phyloP scores from a whole-genome alignment of 495 filamentous ascomycete species.

The Aspergillus cavernicola region DNA sequence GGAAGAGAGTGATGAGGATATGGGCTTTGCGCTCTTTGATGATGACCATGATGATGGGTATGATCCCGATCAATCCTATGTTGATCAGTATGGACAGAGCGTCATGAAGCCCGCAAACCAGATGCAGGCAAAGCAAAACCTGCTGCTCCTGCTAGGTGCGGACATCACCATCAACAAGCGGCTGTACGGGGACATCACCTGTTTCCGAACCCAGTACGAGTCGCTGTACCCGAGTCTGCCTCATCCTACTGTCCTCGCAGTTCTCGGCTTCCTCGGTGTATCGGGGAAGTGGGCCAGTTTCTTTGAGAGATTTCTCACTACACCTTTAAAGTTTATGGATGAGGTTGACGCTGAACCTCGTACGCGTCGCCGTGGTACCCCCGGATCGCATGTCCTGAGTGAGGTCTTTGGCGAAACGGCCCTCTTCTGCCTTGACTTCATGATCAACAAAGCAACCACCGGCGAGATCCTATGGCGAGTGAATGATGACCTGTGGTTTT shows the following conservation, averaged over 20 bases:
- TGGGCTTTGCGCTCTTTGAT: neutral
- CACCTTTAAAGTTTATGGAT: slow-evolving; percentile 10
- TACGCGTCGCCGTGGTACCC: slow-evolving; percentile 9
- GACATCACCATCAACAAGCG: slow-evolving; percentile 12
- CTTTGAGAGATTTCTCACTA: slow-evolving; percentile 8
- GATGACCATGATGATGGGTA: neutral
- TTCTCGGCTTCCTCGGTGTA: slow-evolving; percentile 12
- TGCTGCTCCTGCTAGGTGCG: slow-evolving; percentile 11
- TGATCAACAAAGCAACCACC: slow-evolving; percentile 11
- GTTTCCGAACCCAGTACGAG: slow-evolving; percentile 13
- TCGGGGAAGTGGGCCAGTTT: slow-evolving; percentile 12
- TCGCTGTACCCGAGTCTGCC: slow-evolving; percentile 10
- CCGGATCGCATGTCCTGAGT: slow-evolving; percentile 11
- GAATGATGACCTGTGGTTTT: slow-evolving; percentile 17
- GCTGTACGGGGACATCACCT: slow-evolving; percentile 12
- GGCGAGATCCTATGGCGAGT: slow-evolving; percentile 14
- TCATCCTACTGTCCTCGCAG: slow-evolving; percentile 4
- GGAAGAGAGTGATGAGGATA: slow-evolving; percentile 6
- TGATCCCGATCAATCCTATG: neutral
- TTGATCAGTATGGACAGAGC: neutral
- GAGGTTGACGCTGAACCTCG: slow-evolving; percentile 8
- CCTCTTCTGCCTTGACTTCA: slow-evolving; percentile 15
- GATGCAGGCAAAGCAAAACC: slow-evolving; percentile 14
- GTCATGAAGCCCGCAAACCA: slow-evolving; percentile 1
- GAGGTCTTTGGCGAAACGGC: slow-evolving; percentile 15